Conservation (phyloP, 2,329 filamentous ascomycete species). For the Diaporthe helianthi region DNA sequence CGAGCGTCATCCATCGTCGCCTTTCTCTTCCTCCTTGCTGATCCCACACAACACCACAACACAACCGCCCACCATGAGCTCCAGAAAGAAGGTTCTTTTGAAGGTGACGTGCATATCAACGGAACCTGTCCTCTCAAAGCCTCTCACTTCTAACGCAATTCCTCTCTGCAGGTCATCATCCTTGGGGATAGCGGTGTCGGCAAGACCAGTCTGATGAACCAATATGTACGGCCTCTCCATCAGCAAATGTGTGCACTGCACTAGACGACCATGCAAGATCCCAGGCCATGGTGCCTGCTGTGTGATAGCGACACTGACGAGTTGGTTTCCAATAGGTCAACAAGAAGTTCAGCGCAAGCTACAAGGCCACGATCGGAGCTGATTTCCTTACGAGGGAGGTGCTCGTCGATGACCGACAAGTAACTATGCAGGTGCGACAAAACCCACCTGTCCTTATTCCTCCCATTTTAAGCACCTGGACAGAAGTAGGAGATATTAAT, state of each 20-base stretch:
- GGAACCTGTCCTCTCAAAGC: not conserved
- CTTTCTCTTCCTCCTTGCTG: not conserved
- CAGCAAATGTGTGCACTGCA: slow-evolving; percentile 22
- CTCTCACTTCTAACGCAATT: not conserved
- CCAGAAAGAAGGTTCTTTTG: slow-evolving; percentile 87
- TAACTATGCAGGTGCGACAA: slow-evolving; percentile 80
- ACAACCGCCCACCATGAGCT: slow-evolving; percentile 65
- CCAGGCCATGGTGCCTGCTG: not conserved
- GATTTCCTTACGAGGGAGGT: slow-evolving; percentile 99
- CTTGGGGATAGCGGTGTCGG: slow-evolving; percentile 98
- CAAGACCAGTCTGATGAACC: slow-evolving; percentile 99
- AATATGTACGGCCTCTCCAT: slow-evolving; percentile 80
- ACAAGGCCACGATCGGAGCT: slow-evolving; percentile 98
- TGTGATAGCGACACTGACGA: slow-evolving; percentile 19
- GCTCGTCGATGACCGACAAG: slow-evolving; percentile 92
- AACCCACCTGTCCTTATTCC: not conserved
- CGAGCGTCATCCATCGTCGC: slow-evolving; percentile 9
- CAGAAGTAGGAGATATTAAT: slow-evolving; percentile 2
- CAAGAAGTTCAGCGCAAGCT: slow-evolving; percentile 99
- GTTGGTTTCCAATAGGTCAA: slow-evolving; percentile 77
- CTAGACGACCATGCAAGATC: not conserved
- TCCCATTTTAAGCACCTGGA: no score
- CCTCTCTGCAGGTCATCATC: slow-evolving; percentile 82
- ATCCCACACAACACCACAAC: slow-evolving; percentile 5
- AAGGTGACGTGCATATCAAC: slow-evolving; percentile 65